phyloP scores from a whole-genome alignment of 2,329 filamentous ascomycete genomes.

The Ophiocordyceps polyrhachis-furcata region DNA sequence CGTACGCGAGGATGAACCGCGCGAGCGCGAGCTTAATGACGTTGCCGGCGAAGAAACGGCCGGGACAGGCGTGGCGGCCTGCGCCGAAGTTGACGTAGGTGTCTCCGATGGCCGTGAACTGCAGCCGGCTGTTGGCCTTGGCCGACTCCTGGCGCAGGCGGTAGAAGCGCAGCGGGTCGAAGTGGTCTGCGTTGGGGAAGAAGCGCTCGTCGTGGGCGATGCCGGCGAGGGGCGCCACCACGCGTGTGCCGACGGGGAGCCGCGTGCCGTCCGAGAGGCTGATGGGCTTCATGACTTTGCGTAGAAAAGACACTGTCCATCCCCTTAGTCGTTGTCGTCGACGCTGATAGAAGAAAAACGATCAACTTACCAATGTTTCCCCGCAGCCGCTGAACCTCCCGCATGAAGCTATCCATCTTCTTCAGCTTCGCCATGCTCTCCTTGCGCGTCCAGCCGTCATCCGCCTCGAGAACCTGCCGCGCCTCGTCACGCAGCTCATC shows the following conservation, averaged over 20 bases:
- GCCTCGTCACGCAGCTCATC: constrained; percentile 30
- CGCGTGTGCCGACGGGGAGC: constrained; percentile 22
- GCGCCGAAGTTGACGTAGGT: constrained; percentile 27
- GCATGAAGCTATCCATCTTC: constrained; percentile 31
- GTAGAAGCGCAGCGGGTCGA: constrained; percentile 32
- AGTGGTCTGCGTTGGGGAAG: constrained; percentile 21
- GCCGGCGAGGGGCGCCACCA: constrained; percentile 21
- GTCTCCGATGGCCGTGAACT: constrained; percentile 23
- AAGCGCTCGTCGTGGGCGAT: constrained; percentile 21
- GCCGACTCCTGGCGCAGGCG: constrained; percentile 19
- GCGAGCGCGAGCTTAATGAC: constrained; percentile 26
- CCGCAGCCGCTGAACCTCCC: constrained; percentile 20
- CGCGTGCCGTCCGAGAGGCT: constrained; percentile 24
- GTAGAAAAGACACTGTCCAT: constrained; percentile 21
- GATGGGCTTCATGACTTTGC: constrained; percentile 26
- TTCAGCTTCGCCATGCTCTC: constrained; percentile 23
- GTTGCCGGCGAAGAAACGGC: constrained; percentile 27
- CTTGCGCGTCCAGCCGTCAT: constrained; percentile 22
- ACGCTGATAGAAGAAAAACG: not conserved
- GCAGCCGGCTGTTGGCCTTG: constrained; percentile 20
- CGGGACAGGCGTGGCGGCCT: constrained; percentile 28
- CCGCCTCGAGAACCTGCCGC: constrained; percentile 18
- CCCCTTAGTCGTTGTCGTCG: not conserved
- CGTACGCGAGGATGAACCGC: constrained; percentile 23
- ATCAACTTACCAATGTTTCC: constrained; percentile 23